Evolutionary conservation across 345 rosid genomes (phyloP), one percentile per base, ranked within the genome.

Genomic region (Pistacia atlantica): DNA sequence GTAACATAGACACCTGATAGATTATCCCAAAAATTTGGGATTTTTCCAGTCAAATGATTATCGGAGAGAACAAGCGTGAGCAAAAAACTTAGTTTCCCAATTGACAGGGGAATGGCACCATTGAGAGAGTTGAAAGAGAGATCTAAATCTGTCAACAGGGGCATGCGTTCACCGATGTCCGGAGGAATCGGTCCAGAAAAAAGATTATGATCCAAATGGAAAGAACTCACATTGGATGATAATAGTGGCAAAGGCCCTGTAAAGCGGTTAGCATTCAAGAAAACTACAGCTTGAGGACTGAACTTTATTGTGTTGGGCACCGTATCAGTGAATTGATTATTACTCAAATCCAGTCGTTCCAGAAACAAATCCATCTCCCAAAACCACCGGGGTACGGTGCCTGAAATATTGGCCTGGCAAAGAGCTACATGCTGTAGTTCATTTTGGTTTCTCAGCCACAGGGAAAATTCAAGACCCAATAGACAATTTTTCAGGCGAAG

Each of bases 211-310:
- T 11, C 46, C 38, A 81, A 61, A 59, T 61, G 65, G 3, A 63
- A 17, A 18, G 28, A 65, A 12, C 46, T 78, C 59, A 38, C 78
- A 75, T 75, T 78, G 10, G 77, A 54, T 18, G 84, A 78, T 74
- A 77, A 59, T 16, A 16, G 54, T 0, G 84, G 84, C 14, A 75
- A 46, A 31, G 73, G 49, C 20, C 84, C 84, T 8, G 62, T 60
- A 66, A 78, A 80, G 8, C 18, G 52, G 59, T 78, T 73, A 8
- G 37, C 69, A 64, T 78, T 80, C 12, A 80, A 46, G 73, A 69
- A 65, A 67, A 73, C 73, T 45, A 20, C 28, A 1, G 66, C 13
- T 13, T 1, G 54, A 55, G 37, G 25, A 38, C 7, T 28, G 57
- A 59, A 48, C 17, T 8, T 60, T 14, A 60, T 28, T 12, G 59